Base-by-base conservation (phyloP, 768 basidiomycete species). In the Auricularia heimuer region DNA sequence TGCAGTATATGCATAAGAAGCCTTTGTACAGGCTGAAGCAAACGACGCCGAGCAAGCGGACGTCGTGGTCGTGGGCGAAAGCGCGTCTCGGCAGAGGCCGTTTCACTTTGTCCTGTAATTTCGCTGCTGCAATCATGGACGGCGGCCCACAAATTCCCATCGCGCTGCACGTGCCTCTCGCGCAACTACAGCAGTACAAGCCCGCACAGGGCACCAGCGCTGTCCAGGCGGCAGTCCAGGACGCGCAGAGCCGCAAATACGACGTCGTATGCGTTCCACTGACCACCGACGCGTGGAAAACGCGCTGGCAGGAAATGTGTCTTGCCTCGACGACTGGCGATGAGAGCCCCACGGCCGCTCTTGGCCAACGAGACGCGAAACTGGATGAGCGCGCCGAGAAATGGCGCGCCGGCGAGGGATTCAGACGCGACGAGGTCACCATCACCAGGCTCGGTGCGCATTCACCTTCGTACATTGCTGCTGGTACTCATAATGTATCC, bases 261-360 rank as follows among this genome's bases (percentile, higher is more conserved):
- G 86, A 90, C 63, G 73, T 80, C 0, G 79, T 93, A 51, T 90
- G 87, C 71, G 73, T 95, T 18, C 94, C 94, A n/a, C 79, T 98
- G n/a, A 94, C 95, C 29, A 96, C 89, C 64, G 81, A 81, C 18
- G 83, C 82, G 58, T 99, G 97, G 97, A 85, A 84, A 70, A 80
- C 84, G 67, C 80, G 97, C 64, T 99, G 97, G 96, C 81, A 83
- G 68, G 79, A 85, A 63, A 92, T 98, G 84, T 99, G 97, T 75
- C 78, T 93, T 67, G 75, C 90, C 65, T 80, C 84, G 1, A 75
- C 79, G 14, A 77, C 78, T n/a, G 72, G 71, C 44, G 70, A 67
- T 45, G 65, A 68, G 1, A 69, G 73, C 60, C 68, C 74, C 8
- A 42, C 39, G 39, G 12, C 39, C 0, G 39, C 0, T 64, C 70